Conservation (phyloP, 1,284 basidiomycete species). For the Ustilago lituana region DNA sequence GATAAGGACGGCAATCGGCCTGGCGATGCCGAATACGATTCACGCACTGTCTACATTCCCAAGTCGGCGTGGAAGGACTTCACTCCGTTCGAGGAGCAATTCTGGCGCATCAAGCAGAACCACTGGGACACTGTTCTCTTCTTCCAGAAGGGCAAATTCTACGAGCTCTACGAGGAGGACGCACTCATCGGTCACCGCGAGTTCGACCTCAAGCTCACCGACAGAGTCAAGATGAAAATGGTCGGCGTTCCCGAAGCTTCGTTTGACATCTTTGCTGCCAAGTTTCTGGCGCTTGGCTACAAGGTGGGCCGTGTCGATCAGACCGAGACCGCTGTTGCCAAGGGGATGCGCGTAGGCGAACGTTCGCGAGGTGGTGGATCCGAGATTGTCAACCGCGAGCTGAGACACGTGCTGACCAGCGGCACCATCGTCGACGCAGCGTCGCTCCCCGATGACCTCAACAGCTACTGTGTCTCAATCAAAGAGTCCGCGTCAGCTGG, state of each 20-base stretch:
- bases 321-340: slow-evolving; percentile 84
- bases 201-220: slow-evolving; percentile 73
- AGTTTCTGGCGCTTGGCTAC: slow-evolving; percentile 76
- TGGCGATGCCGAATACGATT: slow-evolving; percentile 88
- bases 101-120: slow-evolving; percentile 66
- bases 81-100: slow-evolving; percentile 87
- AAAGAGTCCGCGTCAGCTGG: slow-evolving; percentile 70
- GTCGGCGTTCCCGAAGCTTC: slow-evolving; percentile 94
- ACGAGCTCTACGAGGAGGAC: slow-evolving; percentile 67
- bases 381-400: slow-evolving; percentile 73
- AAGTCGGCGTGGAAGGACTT: slow-evolving; percentile 81
- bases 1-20: slow-evolving; percentile 87
- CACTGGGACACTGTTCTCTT: slow-evolving; percentile 78
- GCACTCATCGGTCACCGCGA: slow-evolving; percentile 67
- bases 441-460: slow-evolving; percentile 90
- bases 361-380: slow-evolving; percentile 70
- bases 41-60: slow-evolving; percentile 86
- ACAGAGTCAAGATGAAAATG: slow-evolving; percentile 93
- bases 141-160: slow-evolving; percentile 86
- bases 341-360: slow-evolving; percentile 72
- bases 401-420: slow-evolving; percentile 95
- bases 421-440: slow-evolving; percentile 93
- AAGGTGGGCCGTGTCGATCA: slow-evolving; percentile 97
- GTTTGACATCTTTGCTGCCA: slow-evolving; percentile 75
- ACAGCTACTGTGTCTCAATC: slow-evolving; percentile 92